Evolutionary conservation across 768 basidiomycete species (phyloP).

Genomic region (Pleurotus sapidus): DNA sequence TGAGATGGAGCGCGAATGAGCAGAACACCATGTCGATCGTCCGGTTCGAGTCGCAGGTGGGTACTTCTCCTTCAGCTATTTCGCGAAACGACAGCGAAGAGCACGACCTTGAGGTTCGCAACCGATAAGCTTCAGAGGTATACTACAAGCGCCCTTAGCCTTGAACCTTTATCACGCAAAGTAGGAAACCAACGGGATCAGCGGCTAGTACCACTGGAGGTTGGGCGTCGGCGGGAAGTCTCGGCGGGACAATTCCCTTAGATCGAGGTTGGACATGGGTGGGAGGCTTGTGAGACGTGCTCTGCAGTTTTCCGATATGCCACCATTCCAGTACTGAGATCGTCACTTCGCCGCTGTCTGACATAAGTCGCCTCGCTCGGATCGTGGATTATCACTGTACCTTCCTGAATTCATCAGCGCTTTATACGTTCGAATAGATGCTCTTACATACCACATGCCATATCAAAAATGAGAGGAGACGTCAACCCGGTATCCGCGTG

Average conservation of each 20-base stretch:
- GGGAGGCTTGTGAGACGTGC: constrained; percentile 13
- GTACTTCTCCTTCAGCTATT: constrained; percentile 56
- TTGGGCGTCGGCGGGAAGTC: constrained; percentile 30
- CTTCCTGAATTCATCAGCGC: no score
- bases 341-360: constrained; percentile 60
- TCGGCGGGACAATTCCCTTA: constrained; percentile 21
- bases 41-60: constrained; percentile 13
- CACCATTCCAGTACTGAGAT: constrained; percentile 62
- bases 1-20: constrained; percentile 73
- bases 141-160: constrained; percentile 35
- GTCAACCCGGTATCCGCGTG: constrained; percentile 1
- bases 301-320: constrained; percentile 29
- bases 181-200: constrained; percentile 44
- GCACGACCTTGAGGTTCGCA: constrained; percentile 53
- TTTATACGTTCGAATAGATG: no score
- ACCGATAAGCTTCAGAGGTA: constrained; percentile 55
- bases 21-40: constrained; percentile 49
- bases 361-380: no score
- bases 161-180: background rate
- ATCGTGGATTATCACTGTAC: no score
- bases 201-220: constrained; percentile 37
- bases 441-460: constrained; percentile 47
- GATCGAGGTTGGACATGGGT: constrained; percentile 12
- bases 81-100: constrained; percentile 60
- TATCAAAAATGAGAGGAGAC: constrained; percentile 47